These are phyloP conservation scores for Aspergillus homomorphus DNA, from an alignment of 495 filamentous ascomycete genomes.

Conservation along the genomic window DNA sequence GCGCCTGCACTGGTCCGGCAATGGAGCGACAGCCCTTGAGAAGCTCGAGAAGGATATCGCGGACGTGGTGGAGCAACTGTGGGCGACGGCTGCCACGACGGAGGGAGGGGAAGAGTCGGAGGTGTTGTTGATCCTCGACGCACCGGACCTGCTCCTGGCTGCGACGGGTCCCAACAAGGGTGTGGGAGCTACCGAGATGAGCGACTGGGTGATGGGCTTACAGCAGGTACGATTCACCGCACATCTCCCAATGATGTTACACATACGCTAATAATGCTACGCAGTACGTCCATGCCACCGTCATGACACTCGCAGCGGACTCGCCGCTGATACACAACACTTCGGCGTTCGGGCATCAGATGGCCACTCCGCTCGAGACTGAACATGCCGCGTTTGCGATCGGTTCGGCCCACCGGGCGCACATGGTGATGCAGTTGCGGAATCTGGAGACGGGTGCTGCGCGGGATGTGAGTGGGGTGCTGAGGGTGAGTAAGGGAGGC, in stretches of 20 bases:
- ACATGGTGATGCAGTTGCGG: slow-evolving; percentile 64
- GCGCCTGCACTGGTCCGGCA: slow-evolving; percentile 36
- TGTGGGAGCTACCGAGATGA: slow-evolving; percentile 45
- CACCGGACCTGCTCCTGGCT: slow-evolving; percentile 51
- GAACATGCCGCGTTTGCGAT: slow-evolving; percentile 68
- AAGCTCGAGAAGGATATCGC: slow-evolving; percentile 39
- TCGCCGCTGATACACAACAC: slow-evolving; percentile 60
- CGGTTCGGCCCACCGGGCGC: slow-evolving; percentile 70
- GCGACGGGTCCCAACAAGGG: slow-evolving; percentile 37
- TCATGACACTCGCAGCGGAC: slow-evolving; percentile 69
- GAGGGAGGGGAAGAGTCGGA: slow-evolving; percentile 25
- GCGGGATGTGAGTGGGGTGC: slow-evolving; percentile 84
- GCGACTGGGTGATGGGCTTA: slow-evolving; percentile 44
- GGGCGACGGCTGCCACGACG: slow-evolving; percentile 11
- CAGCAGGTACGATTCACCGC: slow-evolving; percentile 33
- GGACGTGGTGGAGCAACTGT: slow-evolving; percentile 32
- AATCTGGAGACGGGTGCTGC: slow-evolving; percentile 80
- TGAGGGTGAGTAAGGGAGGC: slow-evolving; percentile 67
- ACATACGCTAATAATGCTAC: slow-evolving; percentile 7
- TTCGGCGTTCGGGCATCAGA: slow-evolving; percentile 27
- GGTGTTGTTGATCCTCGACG: slow-evolving; percentile 48
- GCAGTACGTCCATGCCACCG: slow-evolving; percentile 53
- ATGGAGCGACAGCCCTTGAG: slow-evolving; percentile 33
- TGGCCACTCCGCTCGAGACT: slow-evolving; percentile 57
- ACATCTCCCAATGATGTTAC: not conserved